Conservation (phyloP, 2,329 filamentous ascomycete genomes). For the Colletotrichum sp. region DNA sequence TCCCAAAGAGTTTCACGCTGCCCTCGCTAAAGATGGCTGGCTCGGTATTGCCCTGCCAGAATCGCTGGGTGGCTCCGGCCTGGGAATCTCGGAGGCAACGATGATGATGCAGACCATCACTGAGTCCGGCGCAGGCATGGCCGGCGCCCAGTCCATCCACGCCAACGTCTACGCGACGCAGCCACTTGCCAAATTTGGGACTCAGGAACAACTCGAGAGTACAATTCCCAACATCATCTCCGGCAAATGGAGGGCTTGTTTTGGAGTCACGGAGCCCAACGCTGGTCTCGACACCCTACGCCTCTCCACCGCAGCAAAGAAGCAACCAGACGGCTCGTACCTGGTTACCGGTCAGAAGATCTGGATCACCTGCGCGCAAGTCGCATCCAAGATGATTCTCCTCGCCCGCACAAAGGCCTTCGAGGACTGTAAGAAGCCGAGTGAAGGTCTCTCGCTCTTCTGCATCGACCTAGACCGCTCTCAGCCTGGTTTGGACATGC, state of each 20-base stretch:
- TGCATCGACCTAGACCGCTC: conserved; percentile 76
- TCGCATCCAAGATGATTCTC: conserved; percentile 83
- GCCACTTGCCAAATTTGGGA: conserved; percentile 75
- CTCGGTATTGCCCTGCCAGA: conserved; percentile 82
- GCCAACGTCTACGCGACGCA: conserved; percentile 79
- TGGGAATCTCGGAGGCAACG: conserved; percentile 82
- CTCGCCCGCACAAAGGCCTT: conserved; percentile 77
- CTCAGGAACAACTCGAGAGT: conserved; percentile 63
- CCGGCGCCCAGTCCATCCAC: conserved; percentile 67
- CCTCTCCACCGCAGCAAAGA: conserved; percentile 68
- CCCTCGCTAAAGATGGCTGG: conserved; percentile 78
- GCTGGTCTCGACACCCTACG: conserved; percentile 80
- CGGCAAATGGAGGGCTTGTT: conserved; percentile 76
- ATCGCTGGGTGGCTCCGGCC: conserved; percentile 72
- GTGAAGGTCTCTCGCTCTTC: conserved; percentile 80
- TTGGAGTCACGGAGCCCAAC: conserved; percentile 86
- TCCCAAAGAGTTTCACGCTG: conserved; percentile 77
- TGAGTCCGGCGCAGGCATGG: conserved; percentile 81
- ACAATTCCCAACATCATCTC: conserved; percentile 75
- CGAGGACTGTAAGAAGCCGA: conserved; percentile 71
- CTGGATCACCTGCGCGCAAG: conserved; percentile 87
- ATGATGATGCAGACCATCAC: conserved; percentile 89
- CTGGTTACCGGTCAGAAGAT: conserved; percentile 81
- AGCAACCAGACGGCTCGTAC: conserved; percentile 62
- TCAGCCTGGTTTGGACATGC: conserved; percentile 67